Conservation (phyloP, 805 yeast species). For the Metschnikowia kofuensis region DNA sequence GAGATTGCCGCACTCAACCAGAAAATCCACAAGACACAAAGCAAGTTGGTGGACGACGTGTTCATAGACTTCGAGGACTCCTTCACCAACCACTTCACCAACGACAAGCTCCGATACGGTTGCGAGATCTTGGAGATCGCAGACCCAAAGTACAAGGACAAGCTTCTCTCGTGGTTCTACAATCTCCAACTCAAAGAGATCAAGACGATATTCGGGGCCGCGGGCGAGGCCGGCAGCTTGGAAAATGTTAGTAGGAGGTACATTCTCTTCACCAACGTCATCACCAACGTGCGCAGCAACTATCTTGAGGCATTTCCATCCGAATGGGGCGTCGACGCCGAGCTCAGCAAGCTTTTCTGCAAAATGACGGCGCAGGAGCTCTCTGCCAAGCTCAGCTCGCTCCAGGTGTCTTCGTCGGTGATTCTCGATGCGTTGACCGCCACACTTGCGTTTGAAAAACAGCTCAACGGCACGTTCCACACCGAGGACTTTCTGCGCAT, state of each 20-base stretch:
- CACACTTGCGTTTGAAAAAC: conserved; percentile 81
- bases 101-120: conserved; percentile 50
- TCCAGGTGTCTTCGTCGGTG: conserved; percentile 55
- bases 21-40: conserved; percentile 56
- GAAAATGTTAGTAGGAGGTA: conserved; percentile 83
- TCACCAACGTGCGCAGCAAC: conserved; percentile 55
- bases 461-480: conserved; percentile 60
- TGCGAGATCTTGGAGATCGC: conserved; percentile 68
- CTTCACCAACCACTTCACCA: conserved; percentile 29
- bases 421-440: conserved; percentile 68
- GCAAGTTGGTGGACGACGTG: conserved; percentile 62
- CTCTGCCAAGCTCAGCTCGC: conserved; percentile 43
- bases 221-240: conserved; percentile 92
- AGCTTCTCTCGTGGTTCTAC: conserved; percentile 71
- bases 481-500: conserved; percentile 42
- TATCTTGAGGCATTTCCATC: conserved; percentile 59
- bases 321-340: conserved; percentile 67
- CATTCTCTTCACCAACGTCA: conserved; percentile 71
- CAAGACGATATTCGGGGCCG: conserved; percentile 64
- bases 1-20: conserved; percentile 68
- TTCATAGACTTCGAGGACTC: conserved; percentile 65
- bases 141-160: conserved; percentile 54
- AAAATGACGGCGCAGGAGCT: conserved; percentile 68
- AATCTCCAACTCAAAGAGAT: conserved; percentile 70
- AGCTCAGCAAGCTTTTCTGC: conserved; percentile 62